These are phyloP conservation scores for Xeromyces bisporus DNA, from an alignment of 495 filamentous ascomycete genomes.

Conservation along the genomic window DNA sequence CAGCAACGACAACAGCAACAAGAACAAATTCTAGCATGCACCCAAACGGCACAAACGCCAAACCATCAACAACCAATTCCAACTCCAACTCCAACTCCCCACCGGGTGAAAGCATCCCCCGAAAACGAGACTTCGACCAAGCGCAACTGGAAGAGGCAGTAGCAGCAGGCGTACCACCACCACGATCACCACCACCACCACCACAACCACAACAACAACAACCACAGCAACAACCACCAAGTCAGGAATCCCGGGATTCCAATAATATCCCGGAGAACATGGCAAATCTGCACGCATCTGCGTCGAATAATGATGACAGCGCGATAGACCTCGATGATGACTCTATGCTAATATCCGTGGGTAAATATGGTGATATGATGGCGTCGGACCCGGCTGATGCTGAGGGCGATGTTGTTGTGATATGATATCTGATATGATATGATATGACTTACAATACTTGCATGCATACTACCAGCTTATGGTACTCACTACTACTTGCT, in stretches of 20 bases:
- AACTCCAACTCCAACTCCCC: slow-evolving; percentile 3
- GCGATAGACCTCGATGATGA: slow-evolving; percentile 32
- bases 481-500: too few species aligned
- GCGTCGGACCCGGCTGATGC: slow-evolving; percentile 31
- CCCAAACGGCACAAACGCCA: slow-evolving; percentile 2
- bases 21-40: too few species aligned
- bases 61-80: too few species aligned
- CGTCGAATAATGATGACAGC: slow-evolving; percentile 29
- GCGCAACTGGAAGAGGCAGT: background rate
- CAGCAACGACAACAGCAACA: too few species aligned
- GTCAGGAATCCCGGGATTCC: slow-evolving; percentile 10
- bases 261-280: slow-evolving; percentile 15
- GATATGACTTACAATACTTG: too few species aligned
- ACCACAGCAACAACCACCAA: too few species aligned
- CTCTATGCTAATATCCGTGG: slow-evolving; percentile 29
- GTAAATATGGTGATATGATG: slow-evolving; percentile 35
- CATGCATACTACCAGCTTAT: too few species aligned
- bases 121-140: slow-evolving; percentile 2
- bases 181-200: too few species aligned
- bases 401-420: slow-evolving; percentile 33
- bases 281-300: slow-evolving; percentile 16
- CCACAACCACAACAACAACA: too few species aligned
- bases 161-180: too few species aligned
- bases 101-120: slow-evolving; percentile 1
- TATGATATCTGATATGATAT: too few species aligned